A percentile compares a stretch with the other conserved stretches of the same genome.
Evolutionary conservation across 148 eudicot genomes (phyloP).

Genomic region (Talinum fruticosum): DNA sequence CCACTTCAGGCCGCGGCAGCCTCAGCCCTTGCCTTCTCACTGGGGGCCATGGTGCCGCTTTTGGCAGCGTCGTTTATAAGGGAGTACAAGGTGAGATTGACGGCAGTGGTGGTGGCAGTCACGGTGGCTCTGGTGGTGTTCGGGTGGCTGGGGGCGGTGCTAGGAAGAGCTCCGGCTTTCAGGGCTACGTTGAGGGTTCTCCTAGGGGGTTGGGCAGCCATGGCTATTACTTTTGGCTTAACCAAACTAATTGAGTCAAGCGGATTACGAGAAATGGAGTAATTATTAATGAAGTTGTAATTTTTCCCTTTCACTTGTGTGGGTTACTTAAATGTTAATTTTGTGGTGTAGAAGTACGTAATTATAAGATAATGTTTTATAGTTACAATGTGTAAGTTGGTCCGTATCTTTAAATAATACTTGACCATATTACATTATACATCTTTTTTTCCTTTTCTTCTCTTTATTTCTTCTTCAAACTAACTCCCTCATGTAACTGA

Average conservation of each 20-base stretch:
- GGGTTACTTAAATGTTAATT: too few species aligned
- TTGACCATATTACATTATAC: too few species aligned
- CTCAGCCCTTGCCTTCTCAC: constrained; percentile 3
- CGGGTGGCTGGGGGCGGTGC: constrained; percentile 32
- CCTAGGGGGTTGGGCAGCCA: constrained; percentile 38
- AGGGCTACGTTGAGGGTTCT: constrained; percentile 31
- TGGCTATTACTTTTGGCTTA: constrained; percentile 37
- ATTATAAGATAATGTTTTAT: too few species aligned
- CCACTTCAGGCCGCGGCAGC: constrained; percentile 9
- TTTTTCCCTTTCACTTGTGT: background rate
- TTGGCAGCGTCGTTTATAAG: constrained; percentile 30
- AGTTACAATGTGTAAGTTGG: too few species aligned
- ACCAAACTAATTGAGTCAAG: constrained; percentile 17
- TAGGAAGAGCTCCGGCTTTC: constrained; percentile 26
- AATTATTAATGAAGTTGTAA: background rate
- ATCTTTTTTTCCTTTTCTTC: too few species aligned
- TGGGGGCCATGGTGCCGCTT: constrained; percentile 29
- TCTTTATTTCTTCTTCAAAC: too few species aligned
- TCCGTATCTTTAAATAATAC: too few species aligned
- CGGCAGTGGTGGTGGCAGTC: constrained; percentile 30
- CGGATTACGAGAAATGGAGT: background rate
- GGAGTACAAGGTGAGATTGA: constrained; percentile 25
- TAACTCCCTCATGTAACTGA: too few species aligned
- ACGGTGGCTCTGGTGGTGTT: constrained; percentile 29
- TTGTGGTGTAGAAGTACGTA: too few species aligned